Percentiles rank a stretch among this genome's conserved stretches.
These are phyloP conservation scores for Mallotus japonicus DNA, from an alignment of 441 rosid genomes.

Conservation along the genomic window DNA sequence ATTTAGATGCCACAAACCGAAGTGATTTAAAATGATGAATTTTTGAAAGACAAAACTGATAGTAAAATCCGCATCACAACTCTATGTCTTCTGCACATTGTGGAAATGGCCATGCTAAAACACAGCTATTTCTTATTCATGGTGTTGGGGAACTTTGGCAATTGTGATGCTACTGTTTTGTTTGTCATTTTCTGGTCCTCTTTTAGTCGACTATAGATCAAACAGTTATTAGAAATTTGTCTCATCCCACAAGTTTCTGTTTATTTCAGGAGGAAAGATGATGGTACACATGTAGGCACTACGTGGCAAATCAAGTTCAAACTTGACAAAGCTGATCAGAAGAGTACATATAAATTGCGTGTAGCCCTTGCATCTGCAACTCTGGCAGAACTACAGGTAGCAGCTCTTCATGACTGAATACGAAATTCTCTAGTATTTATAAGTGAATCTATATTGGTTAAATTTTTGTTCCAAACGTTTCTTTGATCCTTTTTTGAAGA, in stretches of 20 bases:
- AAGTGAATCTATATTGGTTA: background rate
- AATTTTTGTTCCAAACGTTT: background rate
- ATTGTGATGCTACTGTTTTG: background rate
- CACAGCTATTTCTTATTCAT: background rate
- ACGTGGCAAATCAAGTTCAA: conserved; percentile 85
- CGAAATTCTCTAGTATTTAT: background rate
- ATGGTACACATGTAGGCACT: conserved; percentile 47
- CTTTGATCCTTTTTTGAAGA: background rate
- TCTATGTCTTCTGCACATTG: background rate
- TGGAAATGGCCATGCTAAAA: background rate
- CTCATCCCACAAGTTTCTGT: conserved; percentile 6
- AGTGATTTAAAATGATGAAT: conserved; percentile 3
- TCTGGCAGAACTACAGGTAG: conserved; percentile 83
- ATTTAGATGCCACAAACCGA: background rate
- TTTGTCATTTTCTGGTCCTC: background rate
- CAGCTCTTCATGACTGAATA: conserved; percentile 1
- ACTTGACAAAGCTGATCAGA: conserved; percentile 46
- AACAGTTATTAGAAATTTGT: background rate
- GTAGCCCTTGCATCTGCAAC: conserved; percentile 88
- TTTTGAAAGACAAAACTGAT: background rate
- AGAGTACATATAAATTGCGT: conserved; percentile 52
- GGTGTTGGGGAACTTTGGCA: background rate
- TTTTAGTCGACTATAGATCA: background rate
- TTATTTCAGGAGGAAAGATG: conserved; percentile 44
- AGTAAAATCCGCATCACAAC: background rate